phyloP scores from a whole-genome alignment of 2,329 filamentous ascomycete genomes.

The Pseudogymnoascus sp. region DNA sequence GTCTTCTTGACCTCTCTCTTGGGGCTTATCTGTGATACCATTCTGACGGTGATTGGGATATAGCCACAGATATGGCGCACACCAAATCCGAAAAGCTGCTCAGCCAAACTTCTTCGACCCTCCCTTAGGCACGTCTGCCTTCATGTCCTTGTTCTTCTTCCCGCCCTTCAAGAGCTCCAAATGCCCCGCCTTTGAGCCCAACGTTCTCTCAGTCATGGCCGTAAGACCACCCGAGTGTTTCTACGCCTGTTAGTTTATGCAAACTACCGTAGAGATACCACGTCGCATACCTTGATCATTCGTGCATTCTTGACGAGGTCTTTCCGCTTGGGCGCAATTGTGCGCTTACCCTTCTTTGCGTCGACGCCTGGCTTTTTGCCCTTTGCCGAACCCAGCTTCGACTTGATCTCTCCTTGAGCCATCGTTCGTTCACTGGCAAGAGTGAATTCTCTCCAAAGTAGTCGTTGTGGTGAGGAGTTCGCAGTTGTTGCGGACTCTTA shows the following conservation, averaged over 20 bases:
- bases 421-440: constrained; percentile 22
- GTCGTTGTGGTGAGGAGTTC: not conserved
- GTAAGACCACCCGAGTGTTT: constrained; percentile 58
- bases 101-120: constrained; percentile 32
- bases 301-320: constrained; percentile 54
- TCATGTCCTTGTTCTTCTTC: constrained; percentile 50
- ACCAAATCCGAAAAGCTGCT: constrained; percentile 15
- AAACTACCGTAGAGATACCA: not conserved
- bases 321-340: constrained; percentile 62
- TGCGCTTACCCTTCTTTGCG: constrained; percentile 52
- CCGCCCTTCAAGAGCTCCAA: constrained; percentile 61
- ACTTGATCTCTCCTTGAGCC: constrained; percentile 32
- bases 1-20: not conserved
- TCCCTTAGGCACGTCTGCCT: constrained; percentile 28
- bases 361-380: constrained; percentile 33
- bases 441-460: not conserved
- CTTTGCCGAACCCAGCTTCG: constrained; percentile 26
- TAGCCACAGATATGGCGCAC: not conserved
- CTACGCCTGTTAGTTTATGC: constrained; percentile 28
- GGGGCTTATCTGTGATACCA: not conserved
- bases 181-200: constrained; percentile 64
- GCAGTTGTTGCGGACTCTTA: not conserved
- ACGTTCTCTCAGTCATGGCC: constrained; percentile 59
- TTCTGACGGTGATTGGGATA: not conserved
- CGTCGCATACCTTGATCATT: constrained; percentile 49